Percentiles rank a stretch among this genome's conserved stretches.
phyloP scores from a whole-genome alignment of 805 yeast species.

The Priceomyces castillae region DNA sequence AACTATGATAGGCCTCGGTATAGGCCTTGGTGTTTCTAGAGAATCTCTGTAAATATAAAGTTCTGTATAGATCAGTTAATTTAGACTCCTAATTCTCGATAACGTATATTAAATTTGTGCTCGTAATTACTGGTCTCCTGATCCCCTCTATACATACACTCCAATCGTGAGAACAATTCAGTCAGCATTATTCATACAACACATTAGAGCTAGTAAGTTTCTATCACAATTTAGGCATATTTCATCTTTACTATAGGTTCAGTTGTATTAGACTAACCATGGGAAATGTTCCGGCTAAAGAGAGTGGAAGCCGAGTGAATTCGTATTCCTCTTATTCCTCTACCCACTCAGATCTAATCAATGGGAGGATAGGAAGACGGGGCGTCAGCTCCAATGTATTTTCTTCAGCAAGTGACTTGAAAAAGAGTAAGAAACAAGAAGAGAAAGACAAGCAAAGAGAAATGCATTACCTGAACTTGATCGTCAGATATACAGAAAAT shows the following conservation, averaged over 20 bases:
- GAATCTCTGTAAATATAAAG: conserved; percentile 1
- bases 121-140: too few relatives aligned
- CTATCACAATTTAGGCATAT: neutral
- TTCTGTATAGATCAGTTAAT: too few relatives aligned
- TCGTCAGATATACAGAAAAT: conserved; percentile 61
- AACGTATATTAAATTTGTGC: too few relatives aligned
- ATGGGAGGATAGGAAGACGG: conserved; percentile 14
- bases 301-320: conserved; percentile 30
- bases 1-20: conserved; percentile 42
- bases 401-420: conserved; percentile 16
- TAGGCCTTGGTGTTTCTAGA: conserved; percentile 26
- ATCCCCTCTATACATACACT: neutral
- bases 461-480: conserved; percentile 51
- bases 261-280: conserved; percentile 14
- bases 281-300: conserved; percentile 47
- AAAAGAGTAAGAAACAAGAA: conserved; percentile 32
- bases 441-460: conserved; percentile 57
- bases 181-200: neutral
- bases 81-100: too few relatives aligned
- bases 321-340: conserved; percentile 18
- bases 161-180: neutral
- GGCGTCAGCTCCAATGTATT: conserved; percentile 18
- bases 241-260: neutral
- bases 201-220: neutral
- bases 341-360: conserved; percentile 7